A percentile compares a stretch with the other conserved stretches of the same genome.
These are phyloP conservation scores for Vitis hybrid DNA, from an alignment of 177 flowering plant species.

Conservation along the genomic window DNA sequence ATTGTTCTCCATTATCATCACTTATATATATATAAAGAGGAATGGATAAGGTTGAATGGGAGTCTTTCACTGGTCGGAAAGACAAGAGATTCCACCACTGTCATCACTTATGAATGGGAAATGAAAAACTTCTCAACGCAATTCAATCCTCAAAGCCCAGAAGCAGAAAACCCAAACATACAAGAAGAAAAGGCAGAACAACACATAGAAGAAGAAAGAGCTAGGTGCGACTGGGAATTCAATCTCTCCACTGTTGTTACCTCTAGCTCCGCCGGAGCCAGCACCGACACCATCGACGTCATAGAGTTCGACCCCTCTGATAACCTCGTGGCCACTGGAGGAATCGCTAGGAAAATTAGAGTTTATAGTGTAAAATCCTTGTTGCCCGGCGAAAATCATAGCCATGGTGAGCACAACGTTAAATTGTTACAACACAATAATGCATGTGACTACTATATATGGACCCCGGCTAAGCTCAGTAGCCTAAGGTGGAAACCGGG, in stretches of 20 bases:
- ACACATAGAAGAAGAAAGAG: conserved; percentile 22
- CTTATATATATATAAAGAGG: no score
- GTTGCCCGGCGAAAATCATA: conserved; percentile 7
- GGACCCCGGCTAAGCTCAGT: no score
- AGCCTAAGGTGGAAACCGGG: no score
- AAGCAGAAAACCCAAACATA: neutral
- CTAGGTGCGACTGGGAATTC: conserved; percentile 66
- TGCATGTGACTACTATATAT: conserved; percentile 37
- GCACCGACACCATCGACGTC: no score
- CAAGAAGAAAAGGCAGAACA: conserved; percentile 11
- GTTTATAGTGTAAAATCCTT: conserved; percentile 34
- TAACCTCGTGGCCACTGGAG: conserved; percentile 57
- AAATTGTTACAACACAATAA: conserved; percentile 27
- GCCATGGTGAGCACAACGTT: neutral
- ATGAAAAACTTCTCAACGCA: conserved; percentile 39
- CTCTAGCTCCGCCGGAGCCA: conserved; percentile 16
- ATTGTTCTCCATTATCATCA: no score
- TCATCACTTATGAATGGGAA: conserved; percentile 36
- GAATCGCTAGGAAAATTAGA: conserved; percentile 69
- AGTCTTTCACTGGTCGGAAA: conserved; percentile 23
- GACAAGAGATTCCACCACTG: neutral
- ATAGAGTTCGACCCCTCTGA: conserved; percentile 60
- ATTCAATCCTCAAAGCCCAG: conserved; percentile 1
- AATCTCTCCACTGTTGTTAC: conserved; percentile 45
- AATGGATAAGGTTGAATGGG: no score